Evolutionary conservation across 371 early-diverging fungal species (phyloP), one percentile per base, ranked within the genome.

Genomic region (Circinella umbellata): DNA sequence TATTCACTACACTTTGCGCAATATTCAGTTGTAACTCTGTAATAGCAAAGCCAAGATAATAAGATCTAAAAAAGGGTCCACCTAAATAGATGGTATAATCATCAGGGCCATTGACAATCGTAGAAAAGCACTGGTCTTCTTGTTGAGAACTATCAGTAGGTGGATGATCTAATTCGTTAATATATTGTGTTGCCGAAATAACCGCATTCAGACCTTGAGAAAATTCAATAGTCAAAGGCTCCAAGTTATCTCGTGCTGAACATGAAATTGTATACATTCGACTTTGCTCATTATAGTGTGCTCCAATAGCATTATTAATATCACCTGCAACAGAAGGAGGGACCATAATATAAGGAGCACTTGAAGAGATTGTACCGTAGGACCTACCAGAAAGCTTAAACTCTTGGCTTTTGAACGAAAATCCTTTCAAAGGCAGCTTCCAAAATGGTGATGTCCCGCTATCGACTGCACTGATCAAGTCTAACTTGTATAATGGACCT

Each of bases 41-140:
- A 20, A 73, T 69, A 8, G 68, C 57, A 49, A 70, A 79, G 0
- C 70, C 69, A 1, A 79, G 54, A 54, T 79, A 79, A 66, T 74
- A 79, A 0, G 79, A 76, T 17, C 71, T 66, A 60, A 79, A 79
- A 46, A 79, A 79, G 1, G 79, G 79, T 0, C 79, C 79, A n/a
- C 79, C 79, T 10, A 79, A 38, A 18, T 71, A 69, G 5, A 79
- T 63, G 17, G 70, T 69, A 10, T 68, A 14, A n/a, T 39, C 51
- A 15, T 74, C 75, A 36, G 48, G n/a, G 34, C 71, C 65, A n/a
- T 60, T 68, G 11, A 63, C 65, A 38, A 79, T 74, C 8, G 75
- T 66, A 7, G 79, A 69, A 36, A 74, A 75, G 20, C 79, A 79
- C 3, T 66, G 61, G 4, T 73, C 68, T 4, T 63, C 27, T 39